phyloP scores from a whole-genome alignment of 2,329 filamentous ascomycete species.

The Laburnicola sp. region DNA sequence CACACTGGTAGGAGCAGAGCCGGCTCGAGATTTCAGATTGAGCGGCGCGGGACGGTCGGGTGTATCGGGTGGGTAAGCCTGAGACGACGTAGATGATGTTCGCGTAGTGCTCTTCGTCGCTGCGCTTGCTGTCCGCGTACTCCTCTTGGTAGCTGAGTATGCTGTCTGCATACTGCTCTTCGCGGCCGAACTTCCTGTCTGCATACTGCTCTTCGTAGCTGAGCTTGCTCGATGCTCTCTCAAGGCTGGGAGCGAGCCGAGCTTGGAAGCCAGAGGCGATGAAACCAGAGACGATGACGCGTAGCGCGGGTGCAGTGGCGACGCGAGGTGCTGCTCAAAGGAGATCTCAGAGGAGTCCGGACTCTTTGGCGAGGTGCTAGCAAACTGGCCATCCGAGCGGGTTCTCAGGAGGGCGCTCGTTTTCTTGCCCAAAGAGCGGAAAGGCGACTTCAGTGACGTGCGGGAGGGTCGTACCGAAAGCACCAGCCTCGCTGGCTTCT shows the following conservation, averaged over 20 bases:
- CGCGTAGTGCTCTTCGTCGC: neutral
- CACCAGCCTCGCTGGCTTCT: neutral
- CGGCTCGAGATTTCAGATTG: slow-evolving; percentile 18
- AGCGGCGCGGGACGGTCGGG: slow-evolving; percentile 36
- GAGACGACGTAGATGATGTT: neutral
- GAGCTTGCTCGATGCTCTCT: neutral
- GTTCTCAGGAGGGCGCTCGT: neutral
- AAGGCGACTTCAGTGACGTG: neutral
- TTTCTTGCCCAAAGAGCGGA: neutral
- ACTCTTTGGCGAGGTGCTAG: too few relatives aligned
- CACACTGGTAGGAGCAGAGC: slow-evolving; percentile 1
- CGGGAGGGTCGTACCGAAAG: neutral
- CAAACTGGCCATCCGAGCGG: neutral
- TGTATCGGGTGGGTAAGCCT: slow-evolving; percentile 12
- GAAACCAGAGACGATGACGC: neutral
- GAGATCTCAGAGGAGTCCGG: too few relatives aligned
- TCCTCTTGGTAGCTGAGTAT: too few relatives aligned
- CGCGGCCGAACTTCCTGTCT: too few relatives aligned
- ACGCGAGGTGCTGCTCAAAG: too few relatives aligned
- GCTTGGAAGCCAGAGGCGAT: neutral
- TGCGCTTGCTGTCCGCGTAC: too few relatives aligned
- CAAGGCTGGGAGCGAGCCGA: neutral
- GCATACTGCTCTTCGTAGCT: neutral
- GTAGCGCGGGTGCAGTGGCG: neutral
- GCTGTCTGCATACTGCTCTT: too few relatives aligned